Percentiles rank a stretch among this genome's conserved stretches.
Evolutionary conservation across 495 filamentous ascomycete genomes (phyloP).

Genomic region (Tuber aestivum): DNA sequence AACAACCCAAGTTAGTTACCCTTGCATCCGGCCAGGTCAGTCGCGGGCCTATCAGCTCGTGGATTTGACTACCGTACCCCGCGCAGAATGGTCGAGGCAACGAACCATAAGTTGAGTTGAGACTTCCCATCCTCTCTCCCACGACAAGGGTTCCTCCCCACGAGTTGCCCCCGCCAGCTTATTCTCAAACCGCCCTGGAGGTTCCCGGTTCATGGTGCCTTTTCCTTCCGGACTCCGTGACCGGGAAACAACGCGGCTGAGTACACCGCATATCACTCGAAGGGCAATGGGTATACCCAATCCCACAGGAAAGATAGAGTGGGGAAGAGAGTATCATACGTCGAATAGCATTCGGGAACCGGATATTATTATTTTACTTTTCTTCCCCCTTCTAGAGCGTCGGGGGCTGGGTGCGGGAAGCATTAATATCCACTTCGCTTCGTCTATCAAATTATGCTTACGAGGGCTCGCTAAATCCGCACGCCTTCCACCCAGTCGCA

Average conservation of each 20-base stretch:
- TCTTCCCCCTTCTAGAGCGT: background rate
- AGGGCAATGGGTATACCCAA: background rate
- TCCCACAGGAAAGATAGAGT: background rate
- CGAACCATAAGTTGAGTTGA: background rate
- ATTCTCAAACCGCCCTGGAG: background rate
- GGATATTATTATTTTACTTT: too few relatives aligned
- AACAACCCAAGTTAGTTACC: background rate
- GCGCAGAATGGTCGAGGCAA: background rate
- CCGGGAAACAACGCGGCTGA: background rate
- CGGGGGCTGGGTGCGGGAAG: background rate
- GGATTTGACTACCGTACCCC: background rate
- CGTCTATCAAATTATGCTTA: background rate
- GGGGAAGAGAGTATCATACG: background rate
- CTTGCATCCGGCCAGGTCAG: background rate
- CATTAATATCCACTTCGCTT: background rate
- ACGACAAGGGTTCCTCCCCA: background rate
- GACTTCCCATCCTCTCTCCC: background rate
- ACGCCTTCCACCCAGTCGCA: background rate
- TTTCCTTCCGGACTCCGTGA: background rate
- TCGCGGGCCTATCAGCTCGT: background rate
- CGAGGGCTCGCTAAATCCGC: background rate
- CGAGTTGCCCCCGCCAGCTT: background rate
- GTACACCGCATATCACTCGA: background rate
- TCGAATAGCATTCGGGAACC: background rate
- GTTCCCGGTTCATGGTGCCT: background rate